Conservation (phyloP, 2,329 filamentous ascomycete genomes). For the Gremmenia infestans region DNA sequence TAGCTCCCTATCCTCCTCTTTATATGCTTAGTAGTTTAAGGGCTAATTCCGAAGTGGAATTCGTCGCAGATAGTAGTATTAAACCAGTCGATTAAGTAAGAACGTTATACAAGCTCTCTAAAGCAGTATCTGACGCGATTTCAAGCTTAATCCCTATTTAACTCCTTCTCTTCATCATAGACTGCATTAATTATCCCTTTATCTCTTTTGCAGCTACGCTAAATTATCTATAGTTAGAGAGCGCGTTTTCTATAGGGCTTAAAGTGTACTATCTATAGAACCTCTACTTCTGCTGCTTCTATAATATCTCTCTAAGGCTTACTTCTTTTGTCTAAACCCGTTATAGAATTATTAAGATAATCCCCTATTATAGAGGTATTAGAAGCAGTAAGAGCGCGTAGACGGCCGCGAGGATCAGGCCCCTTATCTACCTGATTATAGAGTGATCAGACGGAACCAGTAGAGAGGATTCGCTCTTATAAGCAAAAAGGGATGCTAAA, state of each 20-base stretch:
- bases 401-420: not conserved
- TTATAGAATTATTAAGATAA: not conserved
- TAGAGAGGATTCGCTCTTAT: not conserved
- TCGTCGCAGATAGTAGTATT: not conserved
- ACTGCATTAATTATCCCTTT: constrained; percentile 5
- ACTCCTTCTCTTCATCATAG: not conserved
- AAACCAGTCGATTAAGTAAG: not conserved
- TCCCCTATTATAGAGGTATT: not conserved
- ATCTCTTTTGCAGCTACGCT: not conserved
- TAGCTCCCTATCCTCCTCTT: not conserved
- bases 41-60: not conserved
- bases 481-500: no score
- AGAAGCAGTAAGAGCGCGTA: not conserved
- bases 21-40: not conserved
- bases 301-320: constrained; percentile 3
- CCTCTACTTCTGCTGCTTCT: not conserved
- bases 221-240: no score
- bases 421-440: not conserved
- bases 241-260: no score
- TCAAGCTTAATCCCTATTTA: not conserved
- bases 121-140: no score
- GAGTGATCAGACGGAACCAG: not conserved
- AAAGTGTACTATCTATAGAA: not conserved
- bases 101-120: not conserved
- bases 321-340: not conserved